Conservation (phyloP, 176 grass and related monocot genomes). For the Pharus latifolius region DNA sequence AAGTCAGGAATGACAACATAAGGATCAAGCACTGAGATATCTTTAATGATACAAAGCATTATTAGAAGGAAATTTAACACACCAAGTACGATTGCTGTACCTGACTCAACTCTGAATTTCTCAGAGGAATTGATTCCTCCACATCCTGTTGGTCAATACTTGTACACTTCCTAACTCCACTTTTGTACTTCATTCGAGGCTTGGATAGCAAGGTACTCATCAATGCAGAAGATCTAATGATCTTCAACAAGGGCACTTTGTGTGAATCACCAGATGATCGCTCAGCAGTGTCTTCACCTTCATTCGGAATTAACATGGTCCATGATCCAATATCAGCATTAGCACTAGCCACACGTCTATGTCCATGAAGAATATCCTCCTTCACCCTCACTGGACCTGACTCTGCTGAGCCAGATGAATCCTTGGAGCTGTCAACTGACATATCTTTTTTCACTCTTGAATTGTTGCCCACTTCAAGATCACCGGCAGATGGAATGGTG, state of each 20-base stretch:
- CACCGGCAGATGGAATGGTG: constrained; percentile 17
- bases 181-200: constrained; percentile 59
- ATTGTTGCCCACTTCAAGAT: constrained; percentile 33
- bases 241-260: constrained; percentile 37
- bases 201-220: constrained; percentile 42
- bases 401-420: constrained; percentile 44
- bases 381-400: constrained; percentile 24
- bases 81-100: constrained; percentile 26
- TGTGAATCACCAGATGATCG: constrained; percentile 37
- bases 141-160: constrained; percentile 27
- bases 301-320: constrained; percentile 54
- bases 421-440: constrained; percentile 39
- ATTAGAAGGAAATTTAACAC: background rate
- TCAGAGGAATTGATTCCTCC: constrained; percentile 41
- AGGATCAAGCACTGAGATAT: background rate
- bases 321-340: constrained; percentile 62
- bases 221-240: constrained; percentile 50
- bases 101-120: constrained; percentile 42
- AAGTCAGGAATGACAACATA: background rate
- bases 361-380: constrained; percentile 25
- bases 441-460: constrained; percentile 40
- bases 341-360: constrained; percentile 57
- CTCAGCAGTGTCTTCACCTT: constrained; percentile 40
- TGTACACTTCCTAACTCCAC: constrained; percentile 48
- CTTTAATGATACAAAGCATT: constrained; percentile 4